Evolutionary conservation across 345 rosid species (phyloP).

Genomic region (Eucalyptus erythrocorys): DNA sequence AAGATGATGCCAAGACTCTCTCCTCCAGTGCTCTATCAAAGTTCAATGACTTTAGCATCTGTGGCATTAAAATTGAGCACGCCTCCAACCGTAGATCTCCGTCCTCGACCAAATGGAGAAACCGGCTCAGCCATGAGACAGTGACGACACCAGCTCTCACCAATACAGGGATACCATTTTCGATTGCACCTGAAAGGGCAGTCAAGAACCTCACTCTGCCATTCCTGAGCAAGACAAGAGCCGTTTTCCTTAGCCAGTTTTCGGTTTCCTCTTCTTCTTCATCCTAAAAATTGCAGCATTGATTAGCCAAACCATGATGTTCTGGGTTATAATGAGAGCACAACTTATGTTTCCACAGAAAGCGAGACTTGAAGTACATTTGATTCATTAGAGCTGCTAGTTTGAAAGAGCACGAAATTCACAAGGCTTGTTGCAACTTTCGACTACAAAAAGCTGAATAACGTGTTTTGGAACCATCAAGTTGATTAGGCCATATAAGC

Average conservation of each 20-base stretch:
- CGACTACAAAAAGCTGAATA: not conserved
- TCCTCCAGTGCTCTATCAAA: slow-evolving; percentile 4
- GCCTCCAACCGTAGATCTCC: slow-evolving; percentile 1
- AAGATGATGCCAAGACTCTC: slow-evolving; percentile 9
- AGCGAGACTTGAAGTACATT: not conserved
- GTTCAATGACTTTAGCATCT: slow-evolving; percentile 7
- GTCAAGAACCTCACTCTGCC: slow-evolving; percentile 20
- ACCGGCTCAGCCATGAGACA: slow-evolving; percentile 33
- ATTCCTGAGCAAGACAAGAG: slow-evolving; percentile 21
- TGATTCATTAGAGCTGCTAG: not conserved
- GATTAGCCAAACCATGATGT: not conserved
- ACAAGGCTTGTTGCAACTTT: not conserved
- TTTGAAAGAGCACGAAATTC: not conserved
- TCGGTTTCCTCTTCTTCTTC: slow-evolving; percentile 29
- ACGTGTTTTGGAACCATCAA: not conserved
- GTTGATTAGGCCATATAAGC: not conserved
- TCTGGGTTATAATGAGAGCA: not conserved
- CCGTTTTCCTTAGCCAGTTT: slow-evolving; percentile 37
- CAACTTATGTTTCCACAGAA: not conserved
- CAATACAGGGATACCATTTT: slow-evolving; percentile 30
- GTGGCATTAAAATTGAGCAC: slow-evolving; percentile 5
- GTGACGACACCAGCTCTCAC: slow-evolving; percentile 38
- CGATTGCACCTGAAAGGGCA: slow-evolving; percentile 38
- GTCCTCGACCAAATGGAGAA: slow-evolving; percentile 2
- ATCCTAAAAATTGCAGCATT: slow-evolving; percentile 4